A percentile compares a stretch with the other conserved stretches of the same genome.
These are phyloP conservation scores for Talaromyces sp. DNA, from an alignment of 2,329 filamentous ascomycete species.

Conservation along the genomic window DNA sequence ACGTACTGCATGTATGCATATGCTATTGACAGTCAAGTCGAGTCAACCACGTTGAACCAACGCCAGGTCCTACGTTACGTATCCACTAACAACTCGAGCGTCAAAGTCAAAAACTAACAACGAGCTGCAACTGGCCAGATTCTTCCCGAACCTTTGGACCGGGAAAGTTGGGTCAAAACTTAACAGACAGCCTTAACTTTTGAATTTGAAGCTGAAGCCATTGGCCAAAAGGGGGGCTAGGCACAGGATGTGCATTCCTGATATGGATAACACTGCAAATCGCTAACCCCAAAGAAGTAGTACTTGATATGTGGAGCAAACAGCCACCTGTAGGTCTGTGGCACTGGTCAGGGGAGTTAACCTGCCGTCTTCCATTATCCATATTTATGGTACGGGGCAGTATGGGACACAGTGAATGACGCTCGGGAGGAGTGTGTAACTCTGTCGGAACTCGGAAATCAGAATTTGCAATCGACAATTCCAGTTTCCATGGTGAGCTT, in stretches of 20 bases:
- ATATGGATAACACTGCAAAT: neutral
- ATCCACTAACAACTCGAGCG: neutral
- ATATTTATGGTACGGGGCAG: no score
- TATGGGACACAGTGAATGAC: no score
- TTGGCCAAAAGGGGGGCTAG: no score
- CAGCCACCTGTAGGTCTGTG: neutral
- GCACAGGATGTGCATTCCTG: neutral
- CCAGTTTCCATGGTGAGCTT: neutral
- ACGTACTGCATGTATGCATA: neutral
- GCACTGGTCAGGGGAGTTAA: neutral
- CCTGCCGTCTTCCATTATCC: no score
- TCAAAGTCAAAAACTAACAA: neutral
- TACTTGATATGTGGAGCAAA: neutral
- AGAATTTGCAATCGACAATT: neutral
- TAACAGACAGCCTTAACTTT: no score
- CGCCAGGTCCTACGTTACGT: neutral
- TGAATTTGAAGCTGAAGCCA: no score
- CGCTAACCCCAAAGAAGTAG: neutral
- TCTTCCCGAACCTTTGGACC: conserved; percentile 3
- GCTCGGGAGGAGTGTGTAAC: neutral
- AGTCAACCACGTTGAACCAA: no score
- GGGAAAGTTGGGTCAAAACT: no score
- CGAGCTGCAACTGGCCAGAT: neutral
- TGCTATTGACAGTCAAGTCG: neutral
- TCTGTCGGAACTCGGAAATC: neutral